These are phyloP conservation scores for Exophiala phaeomuriformis DNA, from an alignment of 2,329 filamentous ascomycete species.

Conservation along the genomic window DNA sequence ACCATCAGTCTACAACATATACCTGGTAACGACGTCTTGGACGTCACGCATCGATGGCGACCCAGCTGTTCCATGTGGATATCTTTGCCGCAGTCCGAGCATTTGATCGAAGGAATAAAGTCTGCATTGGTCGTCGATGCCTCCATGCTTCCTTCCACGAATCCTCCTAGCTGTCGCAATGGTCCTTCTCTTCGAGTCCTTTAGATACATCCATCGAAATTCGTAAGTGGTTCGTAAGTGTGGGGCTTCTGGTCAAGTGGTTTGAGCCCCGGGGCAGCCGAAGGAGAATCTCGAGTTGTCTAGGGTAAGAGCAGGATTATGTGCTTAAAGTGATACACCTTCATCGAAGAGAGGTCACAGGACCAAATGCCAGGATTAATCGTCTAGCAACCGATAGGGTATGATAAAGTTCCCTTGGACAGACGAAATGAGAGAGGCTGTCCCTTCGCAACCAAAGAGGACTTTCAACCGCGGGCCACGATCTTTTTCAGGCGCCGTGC, in stretches of 20 bases:
- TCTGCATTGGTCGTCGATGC: slow-evolving; percentile 49
- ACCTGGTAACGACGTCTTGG: slow-evolving; percentile 31
- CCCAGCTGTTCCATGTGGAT: slow-evolving; percentile 82
- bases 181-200: neutral
- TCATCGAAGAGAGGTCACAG: slow-evolving; percentile 4
- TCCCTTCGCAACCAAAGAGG: neutral
- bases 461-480: slow-evolving; percentile 12
- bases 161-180: neutral
- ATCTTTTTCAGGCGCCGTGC: slow-evolving; percentile 4
- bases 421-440: slow-evolving; percentile 12
- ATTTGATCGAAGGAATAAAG: slow-evolving; percentile 79
- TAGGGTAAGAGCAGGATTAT: slow-evolving; percentile 1
- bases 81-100: slow-evolving; percentile 67
- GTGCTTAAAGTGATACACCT: slow-evolving; percentile 2
- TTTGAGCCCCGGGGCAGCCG: neutral
- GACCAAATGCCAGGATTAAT: neutral
- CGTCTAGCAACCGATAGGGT: slow-evolving; percentile 7
- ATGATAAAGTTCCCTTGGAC: slow-evolving; percentile 5
- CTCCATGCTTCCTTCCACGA: slow-evolving; percentile 19
- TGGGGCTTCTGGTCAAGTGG: neutral
- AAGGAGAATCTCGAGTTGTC: slow-evolving; percentile 9
- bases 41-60: slow-evolving; percentile 62
- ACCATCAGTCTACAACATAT: slow-evolving; percentile 24
- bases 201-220: neutral
- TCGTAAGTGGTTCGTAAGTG: too few species aligned